These are phyloP conservation scores for Remersonia thermophila DNA, from an alignment of 2,329 filamentous ascomycete species.

Conservation along the genomic window DNA sequence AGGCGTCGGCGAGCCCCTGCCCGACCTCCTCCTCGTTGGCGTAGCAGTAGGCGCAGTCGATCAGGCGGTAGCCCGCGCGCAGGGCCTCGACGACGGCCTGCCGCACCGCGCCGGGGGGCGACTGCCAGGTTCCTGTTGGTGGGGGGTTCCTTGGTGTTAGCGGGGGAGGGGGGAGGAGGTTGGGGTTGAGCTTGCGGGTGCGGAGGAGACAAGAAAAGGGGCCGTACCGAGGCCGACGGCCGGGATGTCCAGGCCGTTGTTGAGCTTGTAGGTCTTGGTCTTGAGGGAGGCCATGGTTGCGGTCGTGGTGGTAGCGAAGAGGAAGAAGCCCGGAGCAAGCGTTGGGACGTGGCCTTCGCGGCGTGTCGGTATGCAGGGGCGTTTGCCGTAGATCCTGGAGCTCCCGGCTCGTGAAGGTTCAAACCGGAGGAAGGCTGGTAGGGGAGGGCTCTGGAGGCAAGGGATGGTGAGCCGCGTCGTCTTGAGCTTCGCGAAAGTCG, in stretches of 20 bases:
- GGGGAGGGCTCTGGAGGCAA: too few relatives aligned
- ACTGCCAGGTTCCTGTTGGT: conserved; percentile 50
- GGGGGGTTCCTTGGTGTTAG: neutral
- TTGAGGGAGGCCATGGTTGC: conserved; percentile 32
- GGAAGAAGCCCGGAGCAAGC: too few relatives aligned
- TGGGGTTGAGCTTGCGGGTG: too few relatives aligned
- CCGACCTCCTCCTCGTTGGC: conserved; percentile 77
- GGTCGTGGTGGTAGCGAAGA: too few relatives aligned
- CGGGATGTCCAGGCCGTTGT: conserved; percentile 51
- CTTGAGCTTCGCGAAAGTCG: too few relatives aligned
- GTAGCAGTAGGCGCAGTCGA: conserved; percentile 68
- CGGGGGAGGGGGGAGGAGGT: conserved; percentile 3
- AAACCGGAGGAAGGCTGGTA: too few relatives aligned
- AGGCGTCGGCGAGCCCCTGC: conserved; percentile 60
- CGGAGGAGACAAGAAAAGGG: neutral
- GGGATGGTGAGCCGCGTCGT: too few relatives aligned
- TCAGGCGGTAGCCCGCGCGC: conserved; percentile 42
- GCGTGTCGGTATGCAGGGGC: too few relatives aligned
- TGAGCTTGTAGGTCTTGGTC: conserved; percentile 48
- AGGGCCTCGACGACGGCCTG: conserved; percentile 47
- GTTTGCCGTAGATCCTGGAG: too few relatives aligned
- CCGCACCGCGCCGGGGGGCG: conserved; percentile 44
- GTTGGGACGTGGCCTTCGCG: too few relatives aligned
- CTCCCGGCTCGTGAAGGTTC: too few relatives aligned
- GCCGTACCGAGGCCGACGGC: conserved; percentile 48